phyloP scores from a whole-genome alignment of 83 land plant genomes.

The Diphasiastrum complanatum region DNA sequence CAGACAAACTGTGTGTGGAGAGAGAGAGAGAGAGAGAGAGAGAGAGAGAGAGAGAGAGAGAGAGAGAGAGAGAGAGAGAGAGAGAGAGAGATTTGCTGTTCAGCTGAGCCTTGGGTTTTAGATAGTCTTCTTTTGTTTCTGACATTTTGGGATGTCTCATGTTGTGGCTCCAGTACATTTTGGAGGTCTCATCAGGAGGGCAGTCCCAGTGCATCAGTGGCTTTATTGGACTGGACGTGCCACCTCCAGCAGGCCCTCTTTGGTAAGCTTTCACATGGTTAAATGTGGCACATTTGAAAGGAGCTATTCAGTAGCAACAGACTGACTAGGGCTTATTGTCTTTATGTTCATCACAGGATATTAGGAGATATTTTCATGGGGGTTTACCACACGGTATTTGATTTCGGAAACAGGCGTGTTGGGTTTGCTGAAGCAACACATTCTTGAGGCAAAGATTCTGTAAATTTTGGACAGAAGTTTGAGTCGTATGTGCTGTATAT shows the following conservation, averaged over 20 bases:
- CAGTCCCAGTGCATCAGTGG: constrained; percentile 85
- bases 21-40: too few species aligned
- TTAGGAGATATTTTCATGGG: constrained; percentile 93
- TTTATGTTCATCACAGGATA: constrained; percentile 37
- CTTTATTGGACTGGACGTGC: constrained; percentile 70
- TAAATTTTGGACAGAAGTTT: too few species aligned
- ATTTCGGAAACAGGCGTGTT: constrained; percentile 55
- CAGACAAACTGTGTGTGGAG: too few species aligned
- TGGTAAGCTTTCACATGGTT: constrained; percentile 55
- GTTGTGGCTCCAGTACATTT: constrained; percentile 51
- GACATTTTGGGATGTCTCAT: neutral
- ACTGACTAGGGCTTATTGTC: neutral
- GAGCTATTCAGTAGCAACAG: neutral
- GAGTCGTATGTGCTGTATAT: too few species aligned
- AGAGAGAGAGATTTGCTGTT: neutral
- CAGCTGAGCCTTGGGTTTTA: neutral
- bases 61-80: too few species aligned
- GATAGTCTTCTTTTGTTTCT: neutral
- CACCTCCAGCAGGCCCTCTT: constrained; percentile 67
- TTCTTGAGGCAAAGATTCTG: too few species aligned
- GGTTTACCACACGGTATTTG: constrained; percentile 80
- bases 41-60: too few species aligned
- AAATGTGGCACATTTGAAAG: neutral
- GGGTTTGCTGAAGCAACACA: constrained; percentile 72
- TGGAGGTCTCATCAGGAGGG: constrained; percentile 68